These are phyloP conservation scores for Gloeopeniophorella convolvens DNA, from an alignment of 768 basidiomycete genomes.

Conservation along the genomic window DNA sequence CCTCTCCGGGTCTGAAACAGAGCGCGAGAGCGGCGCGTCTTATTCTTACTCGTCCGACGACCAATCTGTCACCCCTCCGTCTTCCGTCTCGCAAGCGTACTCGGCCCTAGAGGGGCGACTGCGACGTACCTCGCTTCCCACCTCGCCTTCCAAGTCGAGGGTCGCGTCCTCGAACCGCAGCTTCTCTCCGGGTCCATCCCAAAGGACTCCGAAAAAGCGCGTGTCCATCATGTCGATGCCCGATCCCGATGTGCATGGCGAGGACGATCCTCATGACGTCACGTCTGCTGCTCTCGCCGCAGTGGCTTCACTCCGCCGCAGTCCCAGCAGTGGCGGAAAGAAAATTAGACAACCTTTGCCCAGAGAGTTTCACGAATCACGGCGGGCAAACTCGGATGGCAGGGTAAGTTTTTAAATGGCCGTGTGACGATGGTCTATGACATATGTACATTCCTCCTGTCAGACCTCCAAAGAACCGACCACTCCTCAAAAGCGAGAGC, in stretches of 20 bases:
- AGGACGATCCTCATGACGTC: conserved; percentile 34
- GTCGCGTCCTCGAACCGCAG: conserved; percentile 21
- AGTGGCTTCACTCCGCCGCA: conserved; percentile 49
- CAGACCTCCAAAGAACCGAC: conserved; percentile 17
- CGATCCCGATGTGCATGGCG: conserved; percentile 19
- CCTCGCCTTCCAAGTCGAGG: conserved; percentile 34
- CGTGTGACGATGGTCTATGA: neutral
- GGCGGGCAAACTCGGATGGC: conserved; percentile 34
- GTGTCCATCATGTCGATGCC: conserved; percentile 32
- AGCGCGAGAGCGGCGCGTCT: conserved; percentile 48
- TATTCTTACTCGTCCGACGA: conserved; percentile 33
- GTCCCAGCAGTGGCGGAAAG: conserved; percentile 34
- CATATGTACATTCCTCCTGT: neutral
- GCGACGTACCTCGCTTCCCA: conserved; percentile 44
- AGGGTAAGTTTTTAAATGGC: conserved; percentile 30
- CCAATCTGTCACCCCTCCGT: conserved; percentile 33
- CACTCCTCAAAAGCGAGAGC: conserved; percentile 20
- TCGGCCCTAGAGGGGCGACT: conserved; percentile 29
- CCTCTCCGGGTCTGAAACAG: conserved; percentile 75
- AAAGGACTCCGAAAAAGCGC: conserved; percentile 36
- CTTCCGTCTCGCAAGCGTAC: conserved; percentile 21
- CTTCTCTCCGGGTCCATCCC: conserved; percentile 35
- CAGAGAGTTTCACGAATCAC: conserved; percentile 38
- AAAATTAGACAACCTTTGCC: conserved; percentile 47
- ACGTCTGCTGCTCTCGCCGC: conserved; percentile 55